These are phyloP conservation scores for Pseudohalonectria lignicola DNA, from an alignment of 2,329 filamentous ascomycete species.

Conservation along the genomic window DNA sequence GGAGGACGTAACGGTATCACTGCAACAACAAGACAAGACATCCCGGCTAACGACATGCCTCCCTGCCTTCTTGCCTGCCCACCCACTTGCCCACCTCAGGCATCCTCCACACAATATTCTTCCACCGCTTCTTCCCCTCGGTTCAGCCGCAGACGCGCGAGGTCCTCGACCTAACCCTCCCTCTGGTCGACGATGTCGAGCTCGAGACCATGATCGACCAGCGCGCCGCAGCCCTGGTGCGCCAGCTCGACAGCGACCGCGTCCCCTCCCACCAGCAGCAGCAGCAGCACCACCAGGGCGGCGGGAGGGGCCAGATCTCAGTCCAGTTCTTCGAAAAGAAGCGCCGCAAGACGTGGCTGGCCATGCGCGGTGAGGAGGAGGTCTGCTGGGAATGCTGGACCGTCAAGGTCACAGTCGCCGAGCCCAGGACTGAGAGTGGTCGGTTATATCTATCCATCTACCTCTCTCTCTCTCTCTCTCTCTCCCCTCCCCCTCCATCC, in stretches of 20 bases:
- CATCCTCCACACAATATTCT: slow-evolving; percentile 95
- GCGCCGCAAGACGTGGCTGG: slow-evolving; percentile 65
- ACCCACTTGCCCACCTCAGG: slow-evolving; percentile 34
- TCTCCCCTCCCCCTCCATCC: background rate
- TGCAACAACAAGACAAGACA: no score
- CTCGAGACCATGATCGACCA: slow-evolving; percentile 91
- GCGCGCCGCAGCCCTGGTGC: slow-evolving; percentile 66
- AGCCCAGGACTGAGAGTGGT: slow-evolving; percentile 82
- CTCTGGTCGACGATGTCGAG: slow-evolving; percentile 80
- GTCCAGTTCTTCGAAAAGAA: slow-evolving; percentile 95
- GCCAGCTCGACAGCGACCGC: slow-evolving; percentile 58
- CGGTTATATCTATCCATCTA: slow-evolving; percentile 19
- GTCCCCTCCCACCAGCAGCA: slow-evolving; percentile 10
- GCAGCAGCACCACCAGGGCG: slow-evolving; percentile 21
- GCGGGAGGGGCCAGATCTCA: slow-evolving; percentile 65
- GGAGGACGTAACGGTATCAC: background rate
- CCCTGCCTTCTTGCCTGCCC: slow-evolving; percentile 1
- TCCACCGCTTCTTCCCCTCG: slow-evolving; percentile 92
- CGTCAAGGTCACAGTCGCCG: slow-evolving; percentile 84
- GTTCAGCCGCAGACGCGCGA: slow-evolving; percentile 75
- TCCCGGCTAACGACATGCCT: no score
- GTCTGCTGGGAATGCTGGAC: slow-evolving; percentile 97
- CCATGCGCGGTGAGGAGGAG: slow-evolving; percentile 73
- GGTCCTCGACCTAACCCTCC: slow-evolving; percentile 80
- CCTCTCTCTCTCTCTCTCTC: background rate